Conservation (phyloP, 805 yeast genomes). For the Candida mattraensis region DNA sequence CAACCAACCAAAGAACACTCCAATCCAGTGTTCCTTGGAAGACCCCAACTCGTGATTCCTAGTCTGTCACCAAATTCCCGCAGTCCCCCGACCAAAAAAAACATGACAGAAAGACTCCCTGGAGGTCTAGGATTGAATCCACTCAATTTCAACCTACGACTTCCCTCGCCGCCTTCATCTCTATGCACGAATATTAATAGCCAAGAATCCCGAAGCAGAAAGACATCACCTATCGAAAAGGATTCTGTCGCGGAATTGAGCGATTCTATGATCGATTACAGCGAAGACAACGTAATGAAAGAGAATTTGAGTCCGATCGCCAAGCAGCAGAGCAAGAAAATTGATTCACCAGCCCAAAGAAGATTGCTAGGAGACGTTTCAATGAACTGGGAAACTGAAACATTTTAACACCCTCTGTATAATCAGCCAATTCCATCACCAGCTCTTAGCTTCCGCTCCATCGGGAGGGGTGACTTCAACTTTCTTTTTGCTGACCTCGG, state of each 20-base stretch:
- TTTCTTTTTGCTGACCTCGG: conserved; percentile 65
- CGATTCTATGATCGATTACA: conserved; percentile 31
- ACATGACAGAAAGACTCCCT: conserved; percentile 1
- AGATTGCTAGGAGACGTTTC: conserved; percentile 13
- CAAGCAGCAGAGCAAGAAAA: background rate
- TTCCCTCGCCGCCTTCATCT: conserved; percentile 8
- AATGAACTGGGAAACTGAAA: conserved; percentile 24
- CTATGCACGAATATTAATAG: background rate
- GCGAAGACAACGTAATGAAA: conserved; percentile 19
- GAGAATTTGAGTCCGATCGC: conserved; percentile 11
- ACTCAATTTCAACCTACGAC: conserved; percentile 9
- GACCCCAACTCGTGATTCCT: conserved; percentile 9
- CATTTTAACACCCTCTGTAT: conserved; percentile 9
- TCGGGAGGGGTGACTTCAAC: conserved; percentile 75
- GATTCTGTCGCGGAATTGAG: conserved; percentile 28
- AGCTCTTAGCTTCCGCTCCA: conserved; percentile 61
- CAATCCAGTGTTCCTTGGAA: conserved; percentile 6
- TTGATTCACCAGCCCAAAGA: background rate
- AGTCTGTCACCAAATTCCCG: conserved; percentile 10
- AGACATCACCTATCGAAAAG: conserved; percentile 1
- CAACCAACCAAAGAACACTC: conserved; percentile 1
- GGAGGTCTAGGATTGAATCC: conserved; percentile 8
- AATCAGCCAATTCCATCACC: conserved; percentile 31
- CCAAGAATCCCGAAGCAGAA: conserved; percentile 1
- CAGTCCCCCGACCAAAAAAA: conserved; percentile 3